phyloP scores from a whole-genome alignment of 805 yeast genomes.

The Candida multigemmis region DNA sequence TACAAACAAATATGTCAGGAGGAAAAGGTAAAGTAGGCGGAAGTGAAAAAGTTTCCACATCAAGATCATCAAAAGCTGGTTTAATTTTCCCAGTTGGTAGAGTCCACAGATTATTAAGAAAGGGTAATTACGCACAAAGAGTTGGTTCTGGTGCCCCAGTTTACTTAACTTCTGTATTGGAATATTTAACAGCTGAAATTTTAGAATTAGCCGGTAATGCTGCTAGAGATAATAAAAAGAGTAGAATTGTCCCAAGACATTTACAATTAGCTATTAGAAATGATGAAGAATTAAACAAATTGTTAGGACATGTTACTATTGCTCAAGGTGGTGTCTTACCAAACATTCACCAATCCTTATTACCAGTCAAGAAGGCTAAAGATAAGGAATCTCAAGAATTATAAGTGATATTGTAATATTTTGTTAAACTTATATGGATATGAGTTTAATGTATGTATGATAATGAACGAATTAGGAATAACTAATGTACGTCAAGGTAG shows the following conservation, averaged over 20 bases:
- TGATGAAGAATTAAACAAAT: conserved; percentile 96
- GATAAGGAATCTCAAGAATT: conserved; percentile 61
- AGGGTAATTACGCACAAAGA: conserved; percentile 97
- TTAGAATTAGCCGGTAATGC: conserved; percentile 98
- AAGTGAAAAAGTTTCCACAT: conserved; percentile 90
- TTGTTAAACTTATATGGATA: too few relatives aligned
- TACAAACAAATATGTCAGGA: conserved; percentile 54
- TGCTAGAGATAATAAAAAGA: conserved; percentile 98
- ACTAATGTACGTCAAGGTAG: too few relatives aligned
- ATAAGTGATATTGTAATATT: too few relatives aligned
- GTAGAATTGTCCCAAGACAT: conserved; percentile 98
- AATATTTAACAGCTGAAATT: conserved; percentile 95
- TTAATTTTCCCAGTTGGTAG: conserved; percentile 99
- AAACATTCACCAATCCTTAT: conserved; percentile 88
- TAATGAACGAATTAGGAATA: too few relatives aligned
- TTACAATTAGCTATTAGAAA: conserved; percentile 97
- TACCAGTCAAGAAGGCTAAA: conserved; percentile 68
- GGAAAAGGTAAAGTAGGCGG: conserved; percentile 92
- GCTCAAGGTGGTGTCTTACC: conserved; percentile 99
- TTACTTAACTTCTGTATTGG: conserved; percentile 92
- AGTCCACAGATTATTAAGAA: conserved; percentile 93
- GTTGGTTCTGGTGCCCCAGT: conserved; percentile 99
- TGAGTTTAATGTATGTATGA: too few relatives aligned
- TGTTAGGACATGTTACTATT: conserved; percentile 85
- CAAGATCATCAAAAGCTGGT: conserved; percentile 98